Evolutionary conservation across 2,329 filamentous ascomycete genomes (phyloP), one percentile per base, ranked within the genome.

Genomic region (Byssoonygena ceratinophila): DNA sequence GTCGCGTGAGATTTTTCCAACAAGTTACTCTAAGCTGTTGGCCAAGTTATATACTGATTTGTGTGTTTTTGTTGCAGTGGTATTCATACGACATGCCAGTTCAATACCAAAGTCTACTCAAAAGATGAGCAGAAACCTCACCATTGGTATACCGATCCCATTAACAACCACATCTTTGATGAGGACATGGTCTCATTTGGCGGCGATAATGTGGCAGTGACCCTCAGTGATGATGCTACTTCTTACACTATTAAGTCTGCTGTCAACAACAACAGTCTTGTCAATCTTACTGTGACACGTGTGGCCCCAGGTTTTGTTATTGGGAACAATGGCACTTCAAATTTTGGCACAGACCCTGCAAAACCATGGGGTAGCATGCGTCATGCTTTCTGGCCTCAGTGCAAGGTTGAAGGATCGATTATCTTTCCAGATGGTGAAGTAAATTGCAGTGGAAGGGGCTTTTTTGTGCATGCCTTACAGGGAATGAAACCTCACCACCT

Each of bases 401-500:
- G 87, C 70, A 76, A 75, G 44, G 81, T 84, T 11, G 85, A 91
- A 69, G 92, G 92, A 48, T 86, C 79, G 59, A 88, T 97, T 67
- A 81, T 86, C 58, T 94, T 89, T 55, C 79, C 85, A 62, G 82
- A 87, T 31, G 87, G 88, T 45, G 81, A 85, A 34, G 76, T 95
- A 57, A 84, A 95, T 67, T 82, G 95, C 68, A 84, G 12, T 81
- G 63, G 91, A 53, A 80, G 76, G 57, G 89, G 83, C 29, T 74
- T 94, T 63, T 91, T 89, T 71, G 77, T 84, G 59, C 85, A 92
- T 68, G 90, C 88, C 37, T 74, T 97, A 47, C 92, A 97, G 73
- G 92, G 90, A 67, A 97, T 97, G 91, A 98, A 98, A 78, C 92
- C 92, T 37, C 92, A 98, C 69, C 94, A 98, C 67, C 86, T 89